Percentiles rank a stretch among this genome's conserved stretches.
Conservation (phyloP, 2,329 filamentous ascomycete genomes). For the Calonectria honghensis region DNA sequence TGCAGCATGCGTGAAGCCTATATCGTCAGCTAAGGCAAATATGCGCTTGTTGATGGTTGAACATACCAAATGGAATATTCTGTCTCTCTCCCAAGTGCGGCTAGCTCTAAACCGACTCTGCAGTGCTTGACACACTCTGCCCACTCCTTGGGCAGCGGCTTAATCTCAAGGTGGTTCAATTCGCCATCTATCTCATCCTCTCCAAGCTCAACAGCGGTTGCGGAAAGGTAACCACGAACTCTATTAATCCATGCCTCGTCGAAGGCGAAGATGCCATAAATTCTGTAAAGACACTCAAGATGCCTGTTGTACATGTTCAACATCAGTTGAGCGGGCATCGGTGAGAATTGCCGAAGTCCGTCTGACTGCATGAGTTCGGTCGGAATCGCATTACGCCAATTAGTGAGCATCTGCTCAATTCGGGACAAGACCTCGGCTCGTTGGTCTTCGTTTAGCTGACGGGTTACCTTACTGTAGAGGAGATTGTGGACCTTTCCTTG, state of each 20-base stretch:
- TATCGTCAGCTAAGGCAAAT: background rate
- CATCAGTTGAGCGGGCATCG: slow-evolving; percentile 27
- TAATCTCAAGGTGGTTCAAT: slow-evolving; percentile 3
- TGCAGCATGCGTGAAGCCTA: slow-evolving; percentile 40
- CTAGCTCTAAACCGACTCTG: slow-evolving; percentile 18
- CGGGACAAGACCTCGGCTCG: background rate
- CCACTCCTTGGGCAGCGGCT: slow-evolving; percentile 26
- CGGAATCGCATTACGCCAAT: slow-evolving; percentile 31
- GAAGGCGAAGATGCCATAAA: slow-evolving; percentile 31
- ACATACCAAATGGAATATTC: slow-evolving; percentile 37
- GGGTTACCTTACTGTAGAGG: slow-evolving; percentile 27
- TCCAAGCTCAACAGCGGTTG: slow-evolving; percentile 18
- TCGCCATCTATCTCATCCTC: slow-evolving; percentile 29
- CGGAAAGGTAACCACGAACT: slow-evolving; percentile 19
- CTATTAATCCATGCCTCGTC: slow-evolving; percentile 34
- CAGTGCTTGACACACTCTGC: slow-evolving; percentile 20
- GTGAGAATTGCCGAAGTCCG: slow-evolving; percentile 9
- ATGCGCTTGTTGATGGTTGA: background rate
- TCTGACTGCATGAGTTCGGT: slow-evolving; percentile 22
- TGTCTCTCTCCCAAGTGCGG: slow-evolving; percentile 18
- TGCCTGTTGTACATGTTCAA: slow-evolving; percentile 38
- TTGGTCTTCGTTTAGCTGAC: slow-evolving; percentile 12
- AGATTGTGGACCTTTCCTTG: slow-evolving; percentile 33
- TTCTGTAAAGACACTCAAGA: slow-evolving; percentile 32
- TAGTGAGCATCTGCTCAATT: slow-evolving; percentile 15